Evolutionary conservation across 208 protist species (phyloP), one percentile per base, ranked within the genome.

Genomic region (Trypanosoma caninum): DNA sequence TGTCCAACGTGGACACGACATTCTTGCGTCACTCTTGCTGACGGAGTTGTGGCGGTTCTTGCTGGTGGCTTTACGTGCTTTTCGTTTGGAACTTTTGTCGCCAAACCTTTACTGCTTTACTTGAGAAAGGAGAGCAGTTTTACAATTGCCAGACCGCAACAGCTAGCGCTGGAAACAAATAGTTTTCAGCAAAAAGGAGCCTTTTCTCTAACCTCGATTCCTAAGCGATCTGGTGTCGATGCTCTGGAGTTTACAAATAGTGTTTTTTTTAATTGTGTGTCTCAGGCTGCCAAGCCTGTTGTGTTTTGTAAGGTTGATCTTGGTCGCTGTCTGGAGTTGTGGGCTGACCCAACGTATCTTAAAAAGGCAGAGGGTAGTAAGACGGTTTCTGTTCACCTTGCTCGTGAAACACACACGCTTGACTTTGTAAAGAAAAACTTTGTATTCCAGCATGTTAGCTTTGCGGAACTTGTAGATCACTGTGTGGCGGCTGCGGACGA

Each of bases 341-440:
- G 89, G 87, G 23, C 33, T 13, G 65, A 74, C 25, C 71, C 82
- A 0, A 59, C 11, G 1, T 95, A 93, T 59, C 59, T 95, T 14
- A 82, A 84, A 38, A 25, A 50, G 14, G 60, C 52, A 0, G 84
- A 89, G 46, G 69, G 74, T 2, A 51, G 61, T 44, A 64, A 82
- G 13, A 70, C 48, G 7, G 78, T 95, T 14, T 93, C 89, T 5
- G 89, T 95, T 52, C 89, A 95, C 62, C 82, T 93, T 10, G 69
- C 80, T 0, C 59, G 76, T 28, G 65, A 48, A 27, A 73, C 77
- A 11, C 54, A 78, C 14, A 37, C 76, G 16, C 78, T 95, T n/a
- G 89, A 95, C 72, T 95, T 95, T 89, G 89, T 92, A 33, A 80
- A 80, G 22, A 95, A 95, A 55, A 96, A 96, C 60, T 96, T 96